These are phyloP conservation scores for Smithsoniella earleae DNA, from an alignment of 163 green algal species.

Conservation along the genomic window DNA sequence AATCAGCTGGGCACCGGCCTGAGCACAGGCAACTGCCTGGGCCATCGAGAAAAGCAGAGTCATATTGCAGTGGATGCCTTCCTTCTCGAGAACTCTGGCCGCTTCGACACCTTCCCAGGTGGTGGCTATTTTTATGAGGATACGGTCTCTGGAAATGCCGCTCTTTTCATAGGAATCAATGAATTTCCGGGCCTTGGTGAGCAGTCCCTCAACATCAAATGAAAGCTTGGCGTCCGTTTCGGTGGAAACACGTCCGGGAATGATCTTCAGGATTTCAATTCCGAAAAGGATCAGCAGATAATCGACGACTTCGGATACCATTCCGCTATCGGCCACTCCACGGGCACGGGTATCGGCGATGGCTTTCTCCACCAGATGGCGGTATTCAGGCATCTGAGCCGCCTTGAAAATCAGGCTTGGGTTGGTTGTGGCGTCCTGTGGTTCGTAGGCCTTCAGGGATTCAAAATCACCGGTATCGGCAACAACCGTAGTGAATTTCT, in stretches of 20 bases:
- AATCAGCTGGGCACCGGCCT: constrained; percentile 73
- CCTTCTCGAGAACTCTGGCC: constrained; percentile 63
- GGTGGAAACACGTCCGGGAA: constrained; percentile 73
- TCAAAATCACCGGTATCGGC: too few relatives aligned
- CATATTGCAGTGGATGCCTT: constrained; percentile 86
- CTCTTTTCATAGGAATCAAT: constrained; percentile 65
- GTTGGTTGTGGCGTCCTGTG: too few relatives aligned
- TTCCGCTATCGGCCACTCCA: too few relatives aligned
- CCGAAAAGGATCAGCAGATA: too few relatives aligned
- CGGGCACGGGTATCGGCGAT: too few relatives aligned
- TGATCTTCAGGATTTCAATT: constrained; percentile 63
- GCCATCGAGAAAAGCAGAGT: constrained; percentile 69
- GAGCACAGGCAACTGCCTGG: constrained; percentile 71
- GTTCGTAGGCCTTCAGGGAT: too few relatives aligned
- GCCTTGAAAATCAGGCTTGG: too few relatives aligned
- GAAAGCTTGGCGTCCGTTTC: constrained; percentile 73
- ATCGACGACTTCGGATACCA: too few relatives aligned
- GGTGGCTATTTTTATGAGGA: constrained; percentile 80
- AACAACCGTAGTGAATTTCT: too few relatives aligned
- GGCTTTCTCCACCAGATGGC: too few relatives aligned
- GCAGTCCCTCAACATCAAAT: constrained; percentile 52
- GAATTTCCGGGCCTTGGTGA: constrained; percentile 47
- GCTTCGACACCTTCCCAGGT: constrained; percentile 85
- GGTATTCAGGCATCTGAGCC: too few relatives aligned
- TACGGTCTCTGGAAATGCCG: constrained; percentile 49